Percentiles rank a stretch among this genome's conserved stretches.
phyloP scores from a whole-genome alignment of 208 protist species.

The Strigomonas culicis region DNA sequence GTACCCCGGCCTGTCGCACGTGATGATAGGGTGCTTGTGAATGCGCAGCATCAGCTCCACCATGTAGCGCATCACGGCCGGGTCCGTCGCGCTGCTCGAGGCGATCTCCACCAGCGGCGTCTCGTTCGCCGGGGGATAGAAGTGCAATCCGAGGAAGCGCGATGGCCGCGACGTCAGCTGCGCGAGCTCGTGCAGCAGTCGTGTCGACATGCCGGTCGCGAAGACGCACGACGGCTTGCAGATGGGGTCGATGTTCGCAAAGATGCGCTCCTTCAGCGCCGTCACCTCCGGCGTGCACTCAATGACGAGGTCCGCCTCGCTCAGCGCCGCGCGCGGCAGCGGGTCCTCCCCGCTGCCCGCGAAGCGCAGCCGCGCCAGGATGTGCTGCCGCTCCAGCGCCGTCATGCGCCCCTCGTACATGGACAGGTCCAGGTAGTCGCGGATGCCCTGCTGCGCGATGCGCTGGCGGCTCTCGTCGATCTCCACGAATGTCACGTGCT shows the following conservation, averaged over 20 bases:
- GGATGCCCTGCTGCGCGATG: slow-evolving; percentile 20
- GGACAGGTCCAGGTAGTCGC: slow-evolving; percentile 24
- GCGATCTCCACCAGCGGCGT: slow-evolving; percentile 80
- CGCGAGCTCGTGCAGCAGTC: slow-evolving; percentile 66
- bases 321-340: slow-evolving; percentile 24
- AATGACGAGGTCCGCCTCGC: slow-evolving; percentile 58
- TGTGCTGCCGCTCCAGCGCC: slow-evolving; percentile 19
- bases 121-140: slow-evolving; percentile 83
- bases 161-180: slow-evolving; percentile 41
- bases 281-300: slow-evolving; percentile 72
- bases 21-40: slow-evolving; percentile 74
- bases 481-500: slow-evolving; percentile 71
- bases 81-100: slow-evolving; percentile 32
- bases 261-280: slow-evolving; percentile 66
- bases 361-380: slow-evolving; percentile 30
- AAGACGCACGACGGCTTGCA: slow-evolving; percentile 72
- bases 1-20: slow-evolving; percentile 56
- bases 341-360: slow-evolving; percentile 26
- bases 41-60: slow-evolving; percentile 47
- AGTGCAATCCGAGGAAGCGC: slow-evolving; percentile 75
- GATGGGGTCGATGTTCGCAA: slow-evolving; percentile 57
- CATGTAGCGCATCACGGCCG: slow-evolving; percentile 38
- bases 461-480: slow-evolving; percentile 33
- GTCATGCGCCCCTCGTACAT: slow-evolving; percentile 29
- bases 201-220: slow-evolving; percentile 55